Evolutionary conservation across 371 early-diverging fungal genomes (phyloP), one percentile per base, ranked within the genome.

Genomic region (Mortierella sp.): DNA sequence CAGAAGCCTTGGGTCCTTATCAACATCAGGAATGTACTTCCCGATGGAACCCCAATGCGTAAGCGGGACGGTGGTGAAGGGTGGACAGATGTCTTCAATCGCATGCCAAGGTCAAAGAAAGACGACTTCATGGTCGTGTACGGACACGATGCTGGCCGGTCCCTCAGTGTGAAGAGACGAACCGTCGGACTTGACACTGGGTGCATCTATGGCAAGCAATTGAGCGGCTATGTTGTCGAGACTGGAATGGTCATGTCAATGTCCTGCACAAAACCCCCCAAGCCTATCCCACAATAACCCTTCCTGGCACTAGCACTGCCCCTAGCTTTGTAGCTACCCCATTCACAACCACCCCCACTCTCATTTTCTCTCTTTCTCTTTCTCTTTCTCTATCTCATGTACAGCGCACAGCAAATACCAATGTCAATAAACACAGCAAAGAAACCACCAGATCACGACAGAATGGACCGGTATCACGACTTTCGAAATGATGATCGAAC

Each of bases 91-190:
- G 27, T 56, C 34, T 88, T 85, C 80, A 85, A 85, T 25, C 41
- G 54, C 25, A 2, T 31, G 9, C 57, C 55, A 12, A 34, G 41
- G 24, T 24, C 37, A 47, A 39, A 44, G 0, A 34, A 40, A 21
- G 27, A 43, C 13, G 31, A 77, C 53, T 50, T 60, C 50, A 14
- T 63, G 47, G 49, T 88, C 13, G 82, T 85, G 27, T 92, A 92
- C 65, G 93, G 93, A 1, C 93, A 92, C 67, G 90, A 88, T 48
- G 87, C 93, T 2, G 66, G 83, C 0, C 79, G 90, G 19, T 84
- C 84, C 13, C 71, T 92, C 53, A 82, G 85, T 37, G 53, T 90
- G 7, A 79, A 85, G 50, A 27, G 67, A 1, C 78, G 80, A 53
- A 81, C 89, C 0, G 81, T 85, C 63, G 92, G 93, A 3, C 44